phyloP scores from a whole-genome alignment of 129 eudicot species.

The Centaurea solstitialis region DNA sequence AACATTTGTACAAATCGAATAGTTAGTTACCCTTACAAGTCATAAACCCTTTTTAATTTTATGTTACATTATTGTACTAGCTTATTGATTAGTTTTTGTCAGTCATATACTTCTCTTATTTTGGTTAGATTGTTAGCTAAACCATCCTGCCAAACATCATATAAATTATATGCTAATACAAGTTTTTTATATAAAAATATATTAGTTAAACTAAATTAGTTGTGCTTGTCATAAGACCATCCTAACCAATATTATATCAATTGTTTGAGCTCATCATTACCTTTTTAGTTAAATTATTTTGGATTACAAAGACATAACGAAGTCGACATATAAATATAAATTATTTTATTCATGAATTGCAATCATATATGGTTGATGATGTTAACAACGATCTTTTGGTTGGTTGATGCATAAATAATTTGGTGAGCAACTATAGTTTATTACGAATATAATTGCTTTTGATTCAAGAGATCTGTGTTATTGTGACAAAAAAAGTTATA shows the following conservation, averaged over 20 bases:
- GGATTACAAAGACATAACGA: neutral
- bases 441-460: neutral
- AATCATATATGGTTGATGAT: neutral
- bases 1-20: no score
- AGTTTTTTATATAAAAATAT: no score
- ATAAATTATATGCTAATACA: no score
- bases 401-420: neutral
- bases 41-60: no score
- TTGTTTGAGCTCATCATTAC: neutral
- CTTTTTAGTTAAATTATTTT: neutral
- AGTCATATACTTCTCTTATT: no score
- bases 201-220: neutral
- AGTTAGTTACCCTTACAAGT: no score
- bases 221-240: neutral
- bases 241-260: neutral
- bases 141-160: no score
- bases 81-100: no score
- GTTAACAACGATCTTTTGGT: neutral
- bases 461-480: neutral
- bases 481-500: neutral
- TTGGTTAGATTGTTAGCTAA: no score
- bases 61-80: no score
- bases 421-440: neutral
- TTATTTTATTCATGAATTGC: neutral
- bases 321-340: neutral